These are phyloP conservation scores for Curvularia sp. DNA, from an alignment of 2,329 filamentous ascomycete species.

Conservation along the genomic window DNA sequence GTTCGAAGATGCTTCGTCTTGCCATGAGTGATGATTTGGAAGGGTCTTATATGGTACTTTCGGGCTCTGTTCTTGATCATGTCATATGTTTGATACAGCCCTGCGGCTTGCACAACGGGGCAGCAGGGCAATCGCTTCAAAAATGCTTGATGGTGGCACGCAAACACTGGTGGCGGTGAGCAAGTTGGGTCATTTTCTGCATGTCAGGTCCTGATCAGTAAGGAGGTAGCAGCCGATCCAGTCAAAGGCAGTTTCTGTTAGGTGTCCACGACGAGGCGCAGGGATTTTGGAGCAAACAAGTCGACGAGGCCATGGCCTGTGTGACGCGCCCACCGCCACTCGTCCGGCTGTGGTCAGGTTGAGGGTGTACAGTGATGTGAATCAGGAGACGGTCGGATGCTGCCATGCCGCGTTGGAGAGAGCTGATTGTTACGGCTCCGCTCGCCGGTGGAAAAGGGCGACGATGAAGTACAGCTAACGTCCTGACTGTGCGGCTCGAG, in stretches of 20 bases:
- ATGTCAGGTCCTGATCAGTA: slow-evolving; percentile 5
- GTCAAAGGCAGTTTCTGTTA: slow-evolving; percentile 3
- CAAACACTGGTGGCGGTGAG: slow-evolving; percentile 24
- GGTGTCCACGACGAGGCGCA: slow-evolving; percentile 2
- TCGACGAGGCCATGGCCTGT: slow-evolving; percentile 1
- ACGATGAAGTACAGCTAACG: background rate
- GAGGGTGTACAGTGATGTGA: background rate
- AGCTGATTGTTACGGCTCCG: background rate
- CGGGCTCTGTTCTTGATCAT: background rate
- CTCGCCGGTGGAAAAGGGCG: background rate
- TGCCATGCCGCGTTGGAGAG: background rate
- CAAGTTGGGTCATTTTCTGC: slow-evolving; percentile 12
- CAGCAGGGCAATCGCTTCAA: background rate
- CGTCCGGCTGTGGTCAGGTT: background rate
- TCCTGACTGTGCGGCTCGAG: background rate
- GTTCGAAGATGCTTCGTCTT: background rate
- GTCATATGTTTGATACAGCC: slow-evolving; percentile 3
- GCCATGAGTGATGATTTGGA: background rate
- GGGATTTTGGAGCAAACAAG: slow-evolving; percentile 16
- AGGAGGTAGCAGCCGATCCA: slow-evolving; percentile 1
- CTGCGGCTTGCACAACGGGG: slow-evolving; percentile 13
- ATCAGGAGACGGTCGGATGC: background rate
- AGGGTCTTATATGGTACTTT: slow-evolving; percentile 5
- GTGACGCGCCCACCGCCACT: slow-evolving; percentile 4
- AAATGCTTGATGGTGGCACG: slow-evolving; percentile 7